A percentile compares a stretch with the other conserved stretches of the same genome.
These are phyloP conservation scores for Medicago ruthenica DNA, from an alignment of 306 rosid species.

Conservation along the genomic window DNA sequence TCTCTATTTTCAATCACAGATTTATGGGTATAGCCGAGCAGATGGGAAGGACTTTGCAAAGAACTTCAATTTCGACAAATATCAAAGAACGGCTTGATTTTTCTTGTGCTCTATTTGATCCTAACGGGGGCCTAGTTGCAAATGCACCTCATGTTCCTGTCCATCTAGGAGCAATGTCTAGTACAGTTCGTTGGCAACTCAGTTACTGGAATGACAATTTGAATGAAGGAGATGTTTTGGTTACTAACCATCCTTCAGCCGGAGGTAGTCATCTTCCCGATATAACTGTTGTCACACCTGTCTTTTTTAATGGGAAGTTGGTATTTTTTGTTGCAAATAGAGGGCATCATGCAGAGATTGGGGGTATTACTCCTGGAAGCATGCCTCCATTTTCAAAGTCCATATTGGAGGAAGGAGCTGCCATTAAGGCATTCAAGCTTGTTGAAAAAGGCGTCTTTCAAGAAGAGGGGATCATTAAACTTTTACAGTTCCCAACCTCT, in stretches of 20 bases:
- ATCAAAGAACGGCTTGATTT: slow-evolving; percentile 95
- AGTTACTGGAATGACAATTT: slow-evolving; percentile 74
- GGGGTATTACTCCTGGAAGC: slow-evolving; percentile 95
- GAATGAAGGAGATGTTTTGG: slow-evolving; percentile 91
- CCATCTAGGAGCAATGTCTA: slow-evolving; percentile 97
- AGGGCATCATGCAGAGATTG: slow-evolving; percentile 97
- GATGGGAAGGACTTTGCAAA: slow-evolving; percentile 96
- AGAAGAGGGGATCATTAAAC: slow-evolving; percentile 78
- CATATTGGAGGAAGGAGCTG: slow-evolving; percentile 94
- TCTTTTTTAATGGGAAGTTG: slow-evolving; percentile 70
- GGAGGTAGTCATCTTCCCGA: slow-evolving; percentile 99
- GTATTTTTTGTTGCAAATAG: slow-evolving; percentile 90
- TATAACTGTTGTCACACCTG: slow-evolving; percentile 91
- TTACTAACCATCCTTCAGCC: slow-evolving; percentile 92
- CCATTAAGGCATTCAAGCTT: slow-evolving; percentile 90
- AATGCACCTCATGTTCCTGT: slow-evolving; percentile 97
- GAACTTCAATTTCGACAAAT: slow-evolving; percentile 96
- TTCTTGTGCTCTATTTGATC: slow-evolving; percentile 95
- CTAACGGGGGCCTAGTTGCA: slow-evolving; percentile 92
- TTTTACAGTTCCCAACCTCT: slow-evolving; percentile 68
- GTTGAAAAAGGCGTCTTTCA: slow-evolving; percentile 81
- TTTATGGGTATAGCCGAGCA: slow-evolving; percentile 99
- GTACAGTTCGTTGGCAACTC: slow-evolving; percentile 90
- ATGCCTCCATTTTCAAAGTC: slow-evolving; percentile 95
- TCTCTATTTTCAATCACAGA: slow-evolving; percentile 89